A percentile compares a stretch with the other conserved stretches of the same genome.
Conservation (phyloP, 306 rosid genomes). For the Ammopiptanthus mongolicus region DNA sequence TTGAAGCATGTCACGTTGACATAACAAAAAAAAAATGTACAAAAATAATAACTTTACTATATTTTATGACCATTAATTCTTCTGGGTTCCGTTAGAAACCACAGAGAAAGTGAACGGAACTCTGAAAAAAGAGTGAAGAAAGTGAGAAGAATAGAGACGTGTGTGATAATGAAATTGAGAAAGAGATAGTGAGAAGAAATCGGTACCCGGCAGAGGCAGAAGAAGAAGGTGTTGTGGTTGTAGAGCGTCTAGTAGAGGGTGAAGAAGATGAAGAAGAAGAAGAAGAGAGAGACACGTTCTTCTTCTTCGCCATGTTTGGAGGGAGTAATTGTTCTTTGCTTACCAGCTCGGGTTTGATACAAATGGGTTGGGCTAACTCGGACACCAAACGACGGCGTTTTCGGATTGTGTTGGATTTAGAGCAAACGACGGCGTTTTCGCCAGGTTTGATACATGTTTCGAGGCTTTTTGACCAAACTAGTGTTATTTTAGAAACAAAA, state of each 20-base stretch:
- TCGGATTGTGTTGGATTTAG: too few relatives aligned
- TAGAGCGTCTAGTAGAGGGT: constrained; percentile 12
- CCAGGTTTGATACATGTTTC: too few relatives aligned
- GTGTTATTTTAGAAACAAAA: too few relatives aligned
- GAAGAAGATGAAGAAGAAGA: constrained; percentile 14
- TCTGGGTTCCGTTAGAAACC: constrained; percentile 18
- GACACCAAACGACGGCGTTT: too few relatives aligned
- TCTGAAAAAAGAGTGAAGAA: constrained; percentile 18
- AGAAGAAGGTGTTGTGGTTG: constrained; percentile 18
- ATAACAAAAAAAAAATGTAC: neutral
- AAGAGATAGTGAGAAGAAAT: neutral
- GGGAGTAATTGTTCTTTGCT: neutral
- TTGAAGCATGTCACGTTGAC: neutral
- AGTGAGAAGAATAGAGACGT: neutral
- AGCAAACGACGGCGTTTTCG: too few relatives aligned
- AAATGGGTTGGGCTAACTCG: too few relatives aligned
- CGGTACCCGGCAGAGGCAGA: constrained; percentile 32
- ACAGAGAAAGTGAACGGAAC: neutral
- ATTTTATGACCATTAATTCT: neutral
- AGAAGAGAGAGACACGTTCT: constrained; percentile 17
- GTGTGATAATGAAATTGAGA: neutral
- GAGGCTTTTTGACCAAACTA: too few relatives aligned
- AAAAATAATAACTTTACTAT: neutral
- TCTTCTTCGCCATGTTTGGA: constrained; percentile 45
- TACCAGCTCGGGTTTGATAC: neutral